phyloP scores from a whole-genome alignment of 2,329 filamentous ascomycete genomes.

The Verticillium albo-atrum region DNA sequence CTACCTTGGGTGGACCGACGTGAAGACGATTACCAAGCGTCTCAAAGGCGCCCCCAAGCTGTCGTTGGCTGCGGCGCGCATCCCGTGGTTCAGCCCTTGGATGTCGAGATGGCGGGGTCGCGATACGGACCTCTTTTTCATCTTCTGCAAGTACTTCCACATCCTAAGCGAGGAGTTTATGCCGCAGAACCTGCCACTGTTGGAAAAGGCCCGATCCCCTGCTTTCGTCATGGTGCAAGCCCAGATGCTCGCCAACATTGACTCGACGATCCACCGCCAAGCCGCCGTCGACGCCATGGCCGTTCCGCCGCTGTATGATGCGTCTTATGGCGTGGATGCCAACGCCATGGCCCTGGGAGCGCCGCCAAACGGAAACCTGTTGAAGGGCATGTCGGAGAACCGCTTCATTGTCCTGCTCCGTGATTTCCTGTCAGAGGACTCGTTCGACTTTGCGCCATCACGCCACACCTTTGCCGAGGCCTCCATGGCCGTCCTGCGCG shows the following conservation, averaged over 20 bases:
- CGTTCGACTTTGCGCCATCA: conserved; percentile 31
- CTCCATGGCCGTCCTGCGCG: conserved; percentile 69
- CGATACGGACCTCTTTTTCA: conserved; percentile 86
- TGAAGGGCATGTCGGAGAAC: conserved; percentile 84
- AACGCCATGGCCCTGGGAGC: conserved; percentile 59
- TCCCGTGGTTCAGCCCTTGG: conserved; percentile 87
- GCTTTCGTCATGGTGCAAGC: conserved; percentile 78
- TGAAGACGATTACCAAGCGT: conserved; percentile 42
- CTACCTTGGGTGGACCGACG: conserved; percentile 52
- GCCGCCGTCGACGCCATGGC: conserved; percentile 44
- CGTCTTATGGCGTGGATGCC: conserved; percentile 56
- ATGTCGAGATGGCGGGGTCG: conserved; percentile 78
- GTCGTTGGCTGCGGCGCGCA: conserved; percentile 63
- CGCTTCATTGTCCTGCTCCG: conserved; percentile 76
- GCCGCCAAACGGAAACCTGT: conserved; percentile 57
- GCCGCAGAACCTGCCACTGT: conserved; percentile 46
- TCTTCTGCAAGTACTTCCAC: conserved; percentile 86
- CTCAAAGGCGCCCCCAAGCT: conserved; percentile 62
- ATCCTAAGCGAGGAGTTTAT: conserved; percentile 72
- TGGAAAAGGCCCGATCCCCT: conserved; percentile 61
- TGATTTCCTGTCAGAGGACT: conserved; percentile 62
- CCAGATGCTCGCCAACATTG: conserved; percentile 73
- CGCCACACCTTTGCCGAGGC: conserved; percentile 71
- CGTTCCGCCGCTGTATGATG: conserved; percentile 37
- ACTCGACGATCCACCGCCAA: conserved; percentile 79